These are phyloP conservation scores for Leishmania guyanensis DNA, from an alignment of 208 protist species.

Conservation along the genomic window DNA sequence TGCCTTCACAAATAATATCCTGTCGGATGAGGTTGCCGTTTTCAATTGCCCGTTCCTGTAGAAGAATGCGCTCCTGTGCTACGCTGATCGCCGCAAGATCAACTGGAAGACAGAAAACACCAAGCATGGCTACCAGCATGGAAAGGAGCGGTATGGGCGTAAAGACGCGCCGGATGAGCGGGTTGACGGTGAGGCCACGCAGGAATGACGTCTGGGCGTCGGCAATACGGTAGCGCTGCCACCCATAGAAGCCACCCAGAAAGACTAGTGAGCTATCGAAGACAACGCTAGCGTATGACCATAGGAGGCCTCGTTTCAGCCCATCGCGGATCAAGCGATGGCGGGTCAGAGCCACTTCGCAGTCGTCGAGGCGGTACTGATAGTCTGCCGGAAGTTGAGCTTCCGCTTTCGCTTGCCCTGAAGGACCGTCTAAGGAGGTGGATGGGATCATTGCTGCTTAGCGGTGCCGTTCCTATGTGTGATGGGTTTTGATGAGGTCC, in stretches of 20 bases:
- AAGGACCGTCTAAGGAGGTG: background rate
- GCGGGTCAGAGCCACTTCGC: conserved; percentile 20
- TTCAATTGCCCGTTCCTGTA: conserved; percentile 25
- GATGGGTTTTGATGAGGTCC: background rate
- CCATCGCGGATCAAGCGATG: conserved; percentile 27
- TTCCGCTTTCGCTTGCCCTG: conserved; percentile 9
- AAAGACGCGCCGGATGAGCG: conserved; percentile 37
- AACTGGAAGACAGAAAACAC: conserved; percentile 34
- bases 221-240: conserved; percentile 19
- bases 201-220: conserved; percentile 37
- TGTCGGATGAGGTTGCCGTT: conserved; percentile 15
- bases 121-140: conserved; percentile 23
- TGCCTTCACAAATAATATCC: conserved; percentile 20
- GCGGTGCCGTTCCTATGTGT: background rate
- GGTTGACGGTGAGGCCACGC: conserved; percentile 32
- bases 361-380: conserved; percentile 34
- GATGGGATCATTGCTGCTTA: conserved; percentile 1
- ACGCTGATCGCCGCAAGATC: conserved; percentile 31
- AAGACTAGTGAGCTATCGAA: conserved; percentile 13
- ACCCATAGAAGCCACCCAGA: conserved; percentile 13
- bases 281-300: conserved; percentile 17
- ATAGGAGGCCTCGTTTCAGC: conserved; percentile 20
- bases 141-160: conserved; percentile 46
- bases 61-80: conserved; percentile 24
- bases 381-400: conserved; percentile 24